These are phyloP conservation scores for Boletus insuetus DNA, from an alignment of 768 basidiomycete genomes.

Conservation along the genomic window DNA sequence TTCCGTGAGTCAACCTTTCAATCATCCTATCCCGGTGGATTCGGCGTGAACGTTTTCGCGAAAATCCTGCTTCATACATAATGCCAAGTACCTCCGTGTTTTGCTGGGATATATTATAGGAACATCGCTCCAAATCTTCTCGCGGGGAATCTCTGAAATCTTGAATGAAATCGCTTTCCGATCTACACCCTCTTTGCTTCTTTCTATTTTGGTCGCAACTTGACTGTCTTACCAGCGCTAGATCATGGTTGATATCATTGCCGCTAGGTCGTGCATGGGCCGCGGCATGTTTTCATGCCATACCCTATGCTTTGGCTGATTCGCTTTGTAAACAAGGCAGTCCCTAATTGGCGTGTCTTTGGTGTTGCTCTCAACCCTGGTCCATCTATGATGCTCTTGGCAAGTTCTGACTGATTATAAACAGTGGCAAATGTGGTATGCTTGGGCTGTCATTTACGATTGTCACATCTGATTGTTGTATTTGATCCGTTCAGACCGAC, in stretches of 20 bases:
- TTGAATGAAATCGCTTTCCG: too few species aligned
- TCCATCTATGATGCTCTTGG: constrained; percentile 48
- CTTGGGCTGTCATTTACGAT: neutral
- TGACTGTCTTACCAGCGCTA: too few species aligned
- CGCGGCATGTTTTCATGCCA: constrained; percentile 16
- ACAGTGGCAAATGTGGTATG: constrained; percentile 47
- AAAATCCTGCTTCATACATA: too few species aligned
- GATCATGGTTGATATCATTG: constrained; percentile 48
- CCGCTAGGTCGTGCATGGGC: constrained; percentile 70
- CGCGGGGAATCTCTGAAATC: too few species aligned
- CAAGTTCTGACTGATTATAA: neutral
- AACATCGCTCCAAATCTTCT: too few species aligned
- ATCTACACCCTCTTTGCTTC: too few species aligned
- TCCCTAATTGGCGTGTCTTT: constrained; percentile 52
- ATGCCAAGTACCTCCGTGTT: too few species aligned
- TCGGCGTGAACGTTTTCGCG: too few species aligned
- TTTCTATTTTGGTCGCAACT: too few species aligned
- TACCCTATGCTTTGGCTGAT: neutral
- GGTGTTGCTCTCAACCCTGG: constrained; percentile 72
- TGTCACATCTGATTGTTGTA: neutral
- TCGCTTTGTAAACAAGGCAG: constrained; percentile 26
- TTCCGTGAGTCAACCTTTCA: too few species aligned
- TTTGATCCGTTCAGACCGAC: constrained; percentile 44
- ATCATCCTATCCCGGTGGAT: too few species aligned
- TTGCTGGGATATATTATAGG: too few species aligned